These are phyloP conservation scores for Nakazawaea populi DNA, from an alignment of 805 yeast genomes.

Conservation along the genomic window DNA sequence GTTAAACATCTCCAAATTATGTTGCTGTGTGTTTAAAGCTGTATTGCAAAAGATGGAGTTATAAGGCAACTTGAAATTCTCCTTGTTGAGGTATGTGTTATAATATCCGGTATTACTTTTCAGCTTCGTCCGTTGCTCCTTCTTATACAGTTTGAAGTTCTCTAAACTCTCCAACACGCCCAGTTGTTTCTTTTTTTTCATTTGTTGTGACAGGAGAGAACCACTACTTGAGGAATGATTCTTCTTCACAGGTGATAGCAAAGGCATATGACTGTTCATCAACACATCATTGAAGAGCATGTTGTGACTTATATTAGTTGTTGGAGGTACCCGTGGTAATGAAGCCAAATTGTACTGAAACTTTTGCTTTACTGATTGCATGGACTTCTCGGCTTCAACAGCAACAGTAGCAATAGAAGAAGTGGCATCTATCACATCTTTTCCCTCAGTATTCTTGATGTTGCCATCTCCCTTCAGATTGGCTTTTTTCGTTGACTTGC, in stretches of 20 bases:
- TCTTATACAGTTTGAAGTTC: slow-evolving; percentile 19
- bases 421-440: not conserved
- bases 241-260: slow-evolving; percentile 21
- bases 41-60: slow-evolving; percentile 25
- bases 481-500: not conserved
- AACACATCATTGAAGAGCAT: slow-evolving; percentile 23
- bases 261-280: slow-evolving; percentile 23
- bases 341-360: slow-evolving; percentile 16
- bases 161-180: slow-evolving; percentile 22
- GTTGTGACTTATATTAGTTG: slow-evolving; percentile 23
- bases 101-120: slow-evolving; percentile 11
- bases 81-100: slow-evolving; percentile 23
- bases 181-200: slow-evolving; percentile 10
- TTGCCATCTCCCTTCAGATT: not conserved
- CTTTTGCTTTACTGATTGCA: not conserved
- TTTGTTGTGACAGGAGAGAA: not conserved
- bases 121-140: not conserved
- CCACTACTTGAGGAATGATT: slow-evolving; percentile 17
- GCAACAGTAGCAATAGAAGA: not conserved
- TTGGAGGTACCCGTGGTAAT: slow-evolving; percentile 27
- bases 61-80: slow-evolving; percentile 17
- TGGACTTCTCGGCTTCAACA: not conserved
- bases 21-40: slow-evolving; percentile 27
- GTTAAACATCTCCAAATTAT: slow-evolving; percentile 26
- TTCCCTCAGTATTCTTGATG: not conserved